Evolutionary conservation across 1,139 yeast genomes (phyloP), one percentile per base, ranked within the genome.

Genomic region (Geotrichum macrosporum): DNA sequence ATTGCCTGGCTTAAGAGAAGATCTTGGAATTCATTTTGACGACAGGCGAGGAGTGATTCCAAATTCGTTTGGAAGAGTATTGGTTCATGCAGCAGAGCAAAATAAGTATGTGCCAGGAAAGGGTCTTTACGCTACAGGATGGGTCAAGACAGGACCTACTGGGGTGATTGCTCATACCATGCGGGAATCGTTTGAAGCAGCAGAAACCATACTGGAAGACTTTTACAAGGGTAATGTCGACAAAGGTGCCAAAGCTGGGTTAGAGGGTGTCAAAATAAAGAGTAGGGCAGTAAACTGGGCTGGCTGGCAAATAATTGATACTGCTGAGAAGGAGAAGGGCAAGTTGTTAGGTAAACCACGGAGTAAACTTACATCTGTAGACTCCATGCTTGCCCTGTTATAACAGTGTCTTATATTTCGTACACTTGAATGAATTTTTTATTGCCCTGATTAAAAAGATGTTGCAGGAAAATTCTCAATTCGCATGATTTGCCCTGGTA

Each of bases 161-260:
- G 99, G 99, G 1, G 95, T 88, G 4, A 92, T 92, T 54, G 95
- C 95, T 12, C 76, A 84, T 13, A 87, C 98, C 0, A 86, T 92
- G 85, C 75, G 83, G 73, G 94, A 86, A 52, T 76, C 95, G 0
- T 84, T 81, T 57, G 79, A 78, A 30, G 84, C 88, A 0, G 92
- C 86, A 0, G 84, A 80, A 38, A 69, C 72, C n/a, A 68, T 87
- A 0, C 60, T 81, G 16, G 70, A 73, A 37, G 94, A 84, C 56
- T 52, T 46, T 47, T 27, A 50, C 24, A 37, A 45, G 2, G 55
- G 55, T 15, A 42, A 38, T 18, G 52, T 53, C n/a, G 55, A 55
- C 31, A 52, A 41, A n/a, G 48, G 49, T 2, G 18, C 26, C 24
- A 57, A 56, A 35, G 55, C 60, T 8, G 67, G 73, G 1, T 66